Evolutionary conservation across 805 yeast species (phyloP), one percentile per base, ranked within the genome.

Genomic region (Ogataea kodamae): DNA sequence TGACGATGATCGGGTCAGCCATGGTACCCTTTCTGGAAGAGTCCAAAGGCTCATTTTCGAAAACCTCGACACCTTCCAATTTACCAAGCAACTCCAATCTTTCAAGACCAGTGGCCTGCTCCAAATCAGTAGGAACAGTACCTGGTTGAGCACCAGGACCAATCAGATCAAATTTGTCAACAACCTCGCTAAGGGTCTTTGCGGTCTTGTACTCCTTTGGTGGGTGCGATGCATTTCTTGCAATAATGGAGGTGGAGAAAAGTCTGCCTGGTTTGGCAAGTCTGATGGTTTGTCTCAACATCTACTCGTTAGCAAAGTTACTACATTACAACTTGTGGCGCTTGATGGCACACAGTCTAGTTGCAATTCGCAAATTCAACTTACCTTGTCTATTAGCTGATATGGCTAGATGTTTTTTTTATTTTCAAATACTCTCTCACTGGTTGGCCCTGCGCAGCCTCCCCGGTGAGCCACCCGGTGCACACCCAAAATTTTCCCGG

Each of bases 51-150:
- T 81, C 82, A 57, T 78, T 71, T 72, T 92, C 97, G 66, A 84
- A 85, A 45, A 92, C 74, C 55, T 92, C 97, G 49, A 90, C 75
- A 76, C 98, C 98, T 66, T 89, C 96, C 61, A 85, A 69, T 67
- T 87, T 84, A 70, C 94, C 97, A 56, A 92, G 76, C 52, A 84
- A 64, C 74, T 92, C 98, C 50, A 89, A 74, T 78, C 98, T 88
- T 68, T 85, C 97, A 59, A 90, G 72, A 83, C 98, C 98, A 32
- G 98, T 92, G 55, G 97, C 88, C 72, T 90, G 97, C 57, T 92
- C 96, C 49, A 85, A 61, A 64, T 89, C 96, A 42, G 95, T 78
- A 62, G 97, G 97, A 58, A 92, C 81, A 31, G 81, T 71, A 49
- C 90, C 95, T 34, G 52, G 55, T 50, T 75, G 73, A 48, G 95